A percentile compares a stretch with the other conserved stretches of the same genome.
Conservation (phyloP, 2,329 filamentous ascomycete genomes). For the Fusarium decemcellulare region DNA sequence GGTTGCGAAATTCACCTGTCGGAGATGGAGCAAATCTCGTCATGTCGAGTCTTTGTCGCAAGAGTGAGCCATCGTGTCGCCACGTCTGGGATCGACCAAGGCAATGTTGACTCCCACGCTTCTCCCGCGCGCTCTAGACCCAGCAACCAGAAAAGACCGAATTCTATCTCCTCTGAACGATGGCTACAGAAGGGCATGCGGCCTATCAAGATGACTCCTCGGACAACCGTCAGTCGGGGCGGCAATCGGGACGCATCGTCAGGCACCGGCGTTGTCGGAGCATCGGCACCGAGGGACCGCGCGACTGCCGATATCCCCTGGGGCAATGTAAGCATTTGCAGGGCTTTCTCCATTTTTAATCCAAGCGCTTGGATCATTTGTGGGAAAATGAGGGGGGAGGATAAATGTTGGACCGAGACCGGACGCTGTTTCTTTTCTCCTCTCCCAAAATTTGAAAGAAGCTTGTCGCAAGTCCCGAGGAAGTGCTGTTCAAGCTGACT, state of each 20-base stretch:
- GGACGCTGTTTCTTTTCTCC: conserved; percentile 1
- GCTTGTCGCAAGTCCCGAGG: conserved; percentile 3
- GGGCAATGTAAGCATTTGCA: background rate
- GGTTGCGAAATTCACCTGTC: conserved; percentile 38
- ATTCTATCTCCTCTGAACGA: background rate
- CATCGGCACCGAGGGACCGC: conserved; percentile 39
- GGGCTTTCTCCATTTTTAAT: background rate
- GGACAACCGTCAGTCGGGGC: conserved; percentile 23
- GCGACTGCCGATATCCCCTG: conserved; percentile 34
- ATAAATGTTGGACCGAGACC: conserved; percentile 26
- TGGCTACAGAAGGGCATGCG: conserved; percentile 4
- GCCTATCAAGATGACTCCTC: conserved; percentile 1
- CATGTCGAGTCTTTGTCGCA: conserved; percentile 29
- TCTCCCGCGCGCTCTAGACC: conserved; percentile 5
- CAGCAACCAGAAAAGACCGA: background rate
- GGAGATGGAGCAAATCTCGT: conserved; percentile 2
- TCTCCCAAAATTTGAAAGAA: background rate
- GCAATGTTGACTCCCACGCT: conserved; percentile 7
- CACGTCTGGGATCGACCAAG: conserved; percentile 23
- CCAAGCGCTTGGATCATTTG: background rate
- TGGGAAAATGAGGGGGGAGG: background rate
- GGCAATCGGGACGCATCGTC: conserved; percentile 28
- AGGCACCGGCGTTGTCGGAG: conserved; percentile 21
- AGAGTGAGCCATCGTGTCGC: conserved; percentile 29
- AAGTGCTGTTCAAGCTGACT: conserved; percentile 6